Conservation (phyloP, 768 basidiomycete species). For the Clitopilus hobsonii region DNA sequence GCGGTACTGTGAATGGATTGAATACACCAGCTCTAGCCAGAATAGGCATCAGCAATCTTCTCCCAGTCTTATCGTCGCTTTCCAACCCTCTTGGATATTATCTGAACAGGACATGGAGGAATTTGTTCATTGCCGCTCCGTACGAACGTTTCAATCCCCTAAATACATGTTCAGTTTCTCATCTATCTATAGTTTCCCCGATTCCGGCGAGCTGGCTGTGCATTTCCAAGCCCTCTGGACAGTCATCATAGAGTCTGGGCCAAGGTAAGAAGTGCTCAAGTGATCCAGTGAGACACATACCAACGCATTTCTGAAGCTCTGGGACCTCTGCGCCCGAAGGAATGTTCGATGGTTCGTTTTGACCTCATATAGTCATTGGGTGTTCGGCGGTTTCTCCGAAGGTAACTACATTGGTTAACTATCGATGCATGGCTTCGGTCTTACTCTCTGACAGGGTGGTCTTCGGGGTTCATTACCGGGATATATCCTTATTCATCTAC, state of each 20-base stretch:
- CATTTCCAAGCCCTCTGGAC: conserved; percentile 25
- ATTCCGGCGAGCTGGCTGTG: conserved; percentile 25
- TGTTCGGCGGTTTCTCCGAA: conserved; percentile 56
- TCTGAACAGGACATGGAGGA: conserved; percentile 48
- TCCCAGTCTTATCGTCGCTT: conserved; percentile 43
- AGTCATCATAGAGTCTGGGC: conserved; percentile 57
- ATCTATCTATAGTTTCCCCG: conserved; percentile 34
- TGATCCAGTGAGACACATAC: neutral
- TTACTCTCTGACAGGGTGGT: conserved; percentile 37
- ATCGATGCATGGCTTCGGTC: neutral
- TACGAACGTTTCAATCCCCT: conserved; percentile 14
- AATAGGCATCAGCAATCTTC: neutral
- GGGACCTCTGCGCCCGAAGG: conserved; percentile 49
- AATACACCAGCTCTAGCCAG: neutral
- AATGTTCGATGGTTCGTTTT: conserved; percentile 52
- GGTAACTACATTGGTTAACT: conserved; percentile 26
- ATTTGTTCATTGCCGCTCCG: conserved; percentile 41
- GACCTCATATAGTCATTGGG: conserved; percentile 58
- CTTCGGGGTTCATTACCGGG: conserved; percentile 44
- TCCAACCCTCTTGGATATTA: conserved; percentile 59
- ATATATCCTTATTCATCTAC: conserved; percentile 34
- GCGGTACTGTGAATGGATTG: conserved; percentile 39
- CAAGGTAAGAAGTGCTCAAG: conserved; percentile 32
- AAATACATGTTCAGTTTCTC: conserved; percentile 4
- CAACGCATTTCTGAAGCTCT: conserved; percentile 31